These are phyloP conservation scores for Terfezia claveryi DNA, from an alignment of 495 filamentous ascomycete species.

Conservation along the genomic window DNA sequence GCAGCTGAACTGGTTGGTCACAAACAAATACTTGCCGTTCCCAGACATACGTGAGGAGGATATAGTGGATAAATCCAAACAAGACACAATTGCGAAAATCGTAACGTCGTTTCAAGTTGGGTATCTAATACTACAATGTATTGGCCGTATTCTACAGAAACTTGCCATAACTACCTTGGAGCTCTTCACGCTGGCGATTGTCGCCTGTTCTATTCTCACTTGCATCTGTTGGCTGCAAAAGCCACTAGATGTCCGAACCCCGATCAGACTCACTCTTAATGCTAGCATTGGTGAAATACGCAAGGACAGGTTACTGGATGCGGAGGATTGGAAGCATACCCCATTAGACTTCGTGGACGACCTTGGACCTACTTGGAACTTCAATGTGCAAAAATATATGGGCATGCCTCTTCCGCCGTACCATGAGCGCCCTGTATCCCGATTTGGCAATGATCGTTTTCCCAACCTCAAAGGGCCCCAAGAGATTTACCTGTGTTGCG, in stretches of 20 bases:
- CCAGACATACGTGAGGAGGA: conserved; percentile 10
- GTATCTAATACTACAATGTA: too few species aligned
- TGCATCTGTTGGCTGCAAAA: conserved; percentile 19
- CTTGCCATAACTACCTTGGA: too few species aligned
- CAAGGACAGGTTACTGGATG: neutral
- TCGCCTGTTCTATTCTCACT: conserved; percentile 18
- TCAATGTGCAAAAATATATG: neutral
- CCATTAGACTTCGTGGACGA: neutral
- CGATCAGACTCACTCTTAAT: neutral
- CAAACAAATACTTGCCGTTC: conserved; percentile 13
- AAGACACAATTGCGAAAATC: too few species aligned
- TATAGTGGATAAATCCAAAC: too few species aligned
- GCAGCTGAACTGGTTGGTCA: conserved; percentile 19
- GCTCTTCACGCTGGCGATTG: conserved; percentile 11
- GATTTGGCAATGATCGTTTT: neutral
- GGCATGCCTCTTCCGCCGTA: neutral
- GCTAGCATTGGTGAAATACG: neutral
- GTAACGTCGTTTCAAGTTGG: too few species aligned
- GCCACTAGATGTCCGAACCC: conserved; percentile 12
- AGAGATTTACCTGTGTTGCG: neutral
- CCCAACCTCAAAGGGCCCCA: neutral
- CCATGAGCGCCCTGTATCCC: neutral
- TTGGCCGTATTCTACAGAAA: too few species aligned
- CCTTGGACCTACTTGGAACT: neutral
- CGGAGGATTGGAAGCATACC: neutral